Base-by-base conservation (phyloP, 2,329 filamentous ascomycete species). In the Fusarium sambucinum region DNA sequence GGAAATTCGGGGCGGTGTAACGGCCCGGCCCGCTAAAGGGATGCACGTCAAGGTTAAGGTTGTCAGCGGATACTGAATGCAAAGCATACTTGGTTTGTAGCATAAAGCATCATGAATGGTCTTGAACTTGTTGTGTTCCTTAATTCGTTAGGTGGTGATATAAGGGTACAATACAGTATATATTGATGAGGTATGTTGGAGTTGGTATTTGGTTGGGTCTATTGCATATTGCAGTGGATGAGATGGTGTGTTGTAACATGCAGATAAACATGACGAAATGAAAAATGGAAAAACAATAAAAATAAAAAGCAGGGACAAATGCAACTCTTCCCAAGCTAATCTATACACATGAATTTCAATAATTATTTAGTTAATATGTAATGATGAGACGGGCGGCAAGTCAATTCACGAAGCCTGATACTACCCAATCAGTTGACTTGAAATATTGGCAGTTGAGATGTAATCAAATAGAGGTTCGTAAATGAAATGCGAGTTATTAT, bases 11-110 rank as follows among this genome's bases (percentile, higher is more conserved):
- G 86, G 88, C 0, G 88, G 88, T 4, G 85, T 96, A 47, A 96
- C 94, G 21, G 84, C 88, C 9, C 87, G 88, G 75, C 94, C 94
- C 1, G 86, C 85, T 58, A 89, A 89, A 58, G 93, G 93, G 1
- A 80, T 97, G 75, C 84, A 87, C 73, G 87, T 95, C 9, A 88
- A 85, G 75, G 80, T 92, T 46, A 92, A 82, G 73, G 81, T 87
- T 50, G 74, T 93, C n/a, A 85, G 89, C 25, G 89, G 89, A 0
- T 93, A 91, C 62, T 79, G 59, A 76, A 40, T 51, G 47, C 47
- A 51, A 40, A 29, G 23, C 47, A 38, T 21, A 19, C 25, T n/a
- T 42, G 11, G 19, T 27, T 42, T 30, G 21, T 38, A 46, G n/a
- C 41, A 33, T 33, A 55, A 41, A 14, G 33, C 14, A 60, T 32